phyloP scores from a whole-genome alignment of 2,329 filamentous ascomycete species.

The Aspergillus melleus region DNA sequence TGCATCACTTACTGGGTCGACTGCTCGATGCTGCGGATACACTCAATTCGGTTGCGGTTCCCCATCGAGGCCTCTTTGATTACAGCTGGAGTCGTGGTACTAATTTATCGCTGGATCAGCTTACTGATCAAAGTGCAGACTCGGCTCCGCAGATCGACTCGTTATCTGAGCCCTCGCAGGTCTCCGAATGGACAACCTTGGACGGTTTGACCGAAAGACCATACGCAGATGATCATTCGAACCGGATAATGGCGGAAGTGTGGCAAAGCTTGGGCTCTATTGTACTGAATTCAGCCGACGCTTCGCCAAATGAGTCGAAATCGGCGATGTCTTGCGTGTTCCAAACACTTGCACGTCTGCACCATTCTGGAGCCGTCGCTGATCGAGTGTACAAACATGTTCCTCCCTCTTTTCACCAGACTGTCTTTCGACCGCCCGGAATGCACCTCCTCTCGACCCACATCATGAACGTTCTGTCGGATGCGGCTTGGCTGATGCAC shows the following conservation, averaged over 20 bases:
- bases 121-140: conserved; percentile 21
- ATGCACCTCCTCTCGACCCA: conserved; percentile 45
- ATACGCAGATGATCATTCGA: conserved; percentile 22
- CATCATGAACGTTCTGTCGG: conserved; percentile 49
- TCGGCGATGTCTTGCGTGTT: conserved; percentile 47
- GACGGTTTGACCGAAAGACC: conserved; percentile 29
- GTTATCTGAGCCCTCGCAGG: neutral
- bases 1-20: conserved; percentile 38
- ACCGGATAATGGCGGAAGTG: conserved; percentile 36
- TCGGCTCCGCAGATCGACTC: conserved; percentile 6
- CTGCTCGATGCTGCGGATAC: conserved; percentile 40
- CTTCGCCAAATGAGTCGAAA: conserved; percentile 32
- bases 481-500: conserved; percentile 47
- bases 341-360: conserved; percentile 46
- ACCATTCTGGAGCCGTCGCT: conserved; percentile 46
- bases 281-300: conserved; percentile 43
- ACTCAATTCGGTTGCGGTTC: conserved; percentile 17
- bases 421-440: conserved; percentile 42
- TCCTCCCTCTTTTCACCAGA: conserved; percentile 27
- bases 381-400: conserved; percentile 45
- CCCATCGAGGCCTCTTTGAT: conserved; percentile 27
- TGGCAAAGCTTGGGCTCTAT: conserved; percentile 42
- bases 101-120: conserved; percentile 29
- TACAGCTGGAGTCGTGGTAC: conserved; percentile 26
- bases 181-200: conserved; percentile 14